phyloP scores from a whole-genome alignment of 129 eudicot species.

The Apium graveolens region DNA sequence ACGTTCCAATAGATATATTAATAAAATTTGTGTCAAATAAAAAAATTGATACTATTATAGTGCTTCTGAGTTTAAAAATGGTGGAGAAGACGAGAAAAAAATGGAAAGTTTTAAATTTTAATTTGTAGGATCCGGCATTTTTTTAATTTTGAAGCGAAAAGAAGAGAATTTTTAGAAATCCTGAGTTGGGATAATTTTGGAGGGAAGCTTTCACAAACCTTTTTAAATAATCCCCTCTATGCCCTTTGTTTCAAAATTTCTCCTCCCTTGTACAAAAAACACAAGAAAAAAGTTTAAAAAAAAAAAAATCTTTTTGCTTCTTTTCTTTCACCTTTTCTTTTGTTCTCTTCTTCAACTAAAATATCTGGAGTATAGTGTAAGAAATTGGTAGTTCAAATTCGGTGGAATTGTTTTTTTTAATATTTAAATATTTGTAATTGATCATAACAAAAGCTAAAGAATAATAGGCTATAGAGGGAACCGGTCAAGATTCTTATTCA shows the following conservation, averaged over 20 bases:
- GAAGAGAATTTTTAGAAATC: background rate
- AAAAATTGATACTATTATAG: background rate
- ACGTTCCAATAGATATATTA: no score
- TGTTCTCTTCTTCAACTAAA: no score
- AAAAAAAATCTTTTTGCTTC: background rate
- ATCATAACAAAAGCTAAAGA: no score
- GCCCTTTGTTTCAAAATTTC: no score
- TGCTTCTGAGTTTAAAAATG: background rate
- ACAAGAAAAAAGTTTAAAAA: no score
- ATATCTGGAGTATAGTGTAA: background rate
- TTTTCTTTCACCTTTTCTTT: background rate
- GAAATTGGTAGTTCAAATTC: background rate
- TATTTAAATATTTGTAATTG: no score
- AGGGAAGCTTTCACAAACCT: no score
- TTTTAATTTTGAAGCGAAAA: background rate
- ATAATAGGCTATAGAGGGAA: no score
- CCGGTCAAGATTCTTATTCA: background rate
- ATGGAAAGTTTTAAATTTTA: background rate
- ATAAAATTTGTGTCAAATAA: background rate
- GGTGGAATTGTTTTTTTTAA: background rate
- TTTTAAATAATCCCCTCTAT: no score
- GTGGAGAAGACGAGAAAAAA: background rate
- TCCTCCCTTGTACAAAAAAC: background rate
- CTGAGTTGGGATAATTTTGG: background rate
- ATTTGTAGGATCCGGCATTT: background rate